Percentiles rank a stretch among this genome's conserved stretches.
Evolutionary conservation across 78 protist genomes (phyloP).

Genomic region (Neovahlkampfia damariscottae): DNA sequence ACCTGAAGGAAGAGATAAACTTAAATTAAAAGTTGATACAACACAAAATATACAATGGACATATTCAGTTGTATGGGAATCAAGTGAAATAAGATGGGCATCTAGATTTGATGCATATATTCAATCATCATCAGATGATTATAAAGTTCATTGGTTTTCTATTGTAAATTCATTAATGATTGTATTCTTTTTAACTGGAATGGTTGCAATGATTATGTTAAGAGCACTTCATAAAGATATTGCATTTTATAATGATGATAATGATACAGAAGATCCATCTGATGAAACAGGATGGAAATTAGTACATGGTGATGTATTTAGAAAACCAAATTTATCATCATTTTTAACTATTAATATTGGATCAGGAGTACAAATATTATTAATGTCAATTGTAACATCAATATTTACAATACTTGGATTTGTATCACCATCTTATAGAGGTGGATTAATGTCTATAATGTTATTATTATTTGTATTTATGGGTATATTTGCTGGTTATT

Average conservation of each 20-base stretch:
- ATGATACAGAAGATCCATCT: slow-evolving; percentile 31
- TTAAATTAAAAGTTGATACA: not conserved
- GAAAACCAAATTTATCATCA: slow-evolving; percentile 70
- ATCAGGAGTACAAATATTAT: slow-evolving; percentile 70
- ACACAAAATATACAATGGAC: slow-evolving; percentile 41
- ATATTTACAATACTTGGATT: slow-evolving; percentile 85
- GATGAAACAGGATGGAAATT: slow-evolving; percentile 97
- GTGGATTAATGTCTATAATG: slow-evolving; percentile 65
- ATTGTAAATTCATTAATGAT: slow-evolving; percentile 85
- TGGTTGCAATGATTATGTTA: slow-evolving; percentile 88
- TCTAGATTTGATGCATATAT: slow-evolving; percentile 91
- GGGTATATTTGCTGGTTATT: slow-evolving; percentile 49
- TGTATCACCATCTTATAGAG: slow-evolving; percentile 90
- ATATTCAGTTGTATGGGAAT: slow-evolving; percentile 56
- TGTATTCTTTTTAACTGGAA: slow-evolving; percentile 81
- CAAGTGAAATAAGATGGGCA: slow-evolving; percentile 62
- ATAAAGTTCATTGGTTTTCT: slow-evolving; percentile 84
- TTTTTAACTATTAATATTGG: slow-evolving; percentile 70
- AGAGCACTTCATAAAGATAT: slow-evolving; percentile 59
- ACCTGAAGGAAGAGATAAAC: not conserved
- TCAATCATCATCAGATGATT: slow-evolving; percentile 35
- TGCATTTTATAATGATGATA: not conserved
- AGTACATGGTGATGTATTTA: slow-evolving; percentile 91
- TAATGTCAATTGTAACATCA: slow-evolving; percentile 45
- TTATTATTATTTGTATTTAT: slow-evolving; percentile 77